A percentile compares a stretch with the other conserved stretches of the same genome.
These are phyloP conservation scores for Phellopilus nigrolimitatus DNA, from an alignment of 1,284 basidiomycete genomes.

Conservation along the genomic window DNA sequence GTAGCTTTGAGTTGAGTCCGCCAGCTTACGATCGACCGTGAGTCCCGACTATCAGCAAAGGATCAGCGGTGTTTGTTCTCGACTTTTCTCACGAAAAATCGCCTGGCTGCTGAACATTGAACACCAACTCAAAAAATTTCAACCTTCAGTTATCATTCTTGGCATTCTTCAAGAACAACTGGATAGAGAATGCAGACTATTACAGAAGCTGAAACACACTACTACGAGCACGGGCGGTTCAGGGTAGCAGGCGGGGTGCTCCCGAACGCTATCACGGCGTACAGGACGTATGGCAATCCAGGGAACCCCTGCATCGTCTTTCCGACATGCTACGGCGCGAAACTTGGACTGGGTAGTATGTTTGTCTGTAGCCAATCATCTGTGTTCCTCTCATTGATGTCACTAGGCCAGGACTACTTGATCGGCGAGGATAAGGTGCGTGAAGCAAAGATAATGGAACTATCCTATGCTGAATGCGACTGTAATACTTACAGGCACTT, in stretches of 20 bases:
- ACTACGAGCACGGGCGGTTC: slow-evolving; percentile 38
- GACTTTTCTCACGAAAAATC: too few species aligned
- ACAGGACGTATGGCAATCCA: slow-evolving; percentile 38
- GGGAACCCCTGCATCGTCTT: slow-evolving; percentile 41
- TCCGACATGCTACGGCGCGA: slow-evolving; percentile 41
- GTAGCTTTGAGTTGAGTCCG: too few species aligned
- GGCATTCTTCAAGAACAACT: neutral
- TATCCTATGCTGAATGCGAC: neutral
- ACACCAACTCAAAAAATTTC: too few species aligned
- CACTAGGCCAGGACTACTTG: slow-evolving; percentile 22
- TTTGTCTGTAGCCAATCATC: slow-evolving; percentile 19
- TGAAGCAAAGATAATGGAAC: neutral
- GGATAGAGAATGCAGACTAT: neutral
- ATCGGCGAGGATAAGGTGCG: slow-evolving; percentile 22
- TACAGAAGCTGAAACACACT: slow-evolving; percentile 27
- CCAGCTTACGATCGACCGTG: too few species aligned
- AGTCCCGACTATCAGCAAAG: too few species aligned
- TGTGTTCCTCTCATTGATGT: neutral
- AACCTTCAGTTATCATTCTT: neutral
- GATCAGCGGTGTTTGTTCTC: too few species aligned
- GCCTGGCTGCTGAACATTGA: too few species aligned
- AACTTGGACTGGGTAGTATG: slow-evolving; percentile 26
- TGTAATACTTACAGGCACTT: slow-evolving; percentile 23
- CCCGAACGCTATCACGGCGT: slow-evolving; percentile 40
- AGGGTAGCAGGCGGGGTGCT: slow-evolving; percentile 36